Percentiles rank a stretch among this genome's conserved stretches.
phyloP scores from a whole-genome alignment of 176 grass and related monocot genomes.

The Aegilops sharonensis region DNA sequence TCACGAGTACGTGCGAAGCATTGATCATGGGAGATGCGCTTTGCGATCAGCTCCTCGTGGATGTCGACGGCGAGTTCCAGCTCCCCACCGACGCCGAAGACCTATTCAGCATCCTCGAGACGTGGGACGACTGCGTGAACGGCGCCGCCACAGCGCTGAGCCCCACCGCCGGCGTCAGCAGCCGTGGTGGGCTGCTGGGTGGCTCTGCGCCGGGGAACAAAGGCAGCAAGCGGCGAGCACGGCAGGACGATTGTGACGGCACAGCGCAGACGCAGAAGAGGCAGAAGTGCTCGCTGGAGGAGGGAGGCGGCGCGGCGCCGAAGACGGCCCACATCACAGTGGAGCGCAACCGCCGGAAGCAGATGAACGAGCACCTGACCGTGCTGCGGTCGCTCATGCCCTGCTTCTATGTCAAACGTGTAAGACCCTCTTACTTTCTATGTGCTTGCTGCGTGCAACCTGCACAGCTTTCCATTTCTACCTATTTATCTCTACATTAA shows the following conservation, averaged over 20 bases:
- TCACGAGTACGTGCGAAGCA: not conserved
- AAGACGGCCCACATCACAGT: conserved; percentile 69
- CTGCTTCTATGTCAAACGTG: conserved; percentile 75
- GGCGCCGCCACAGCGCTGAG: not conserved
- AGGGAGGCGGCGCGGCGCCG: not conserved
- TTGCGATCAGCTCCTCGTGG: conserved; percentile 47
- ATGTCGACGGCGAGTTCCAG: conserved; percentile 31
- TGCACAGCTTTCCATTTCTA: not conserved
- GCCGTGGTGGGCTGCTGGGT: not conserved
- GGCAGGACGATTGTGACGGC: not conserved
- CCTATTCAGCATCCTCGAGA: conserved; percentile 69
- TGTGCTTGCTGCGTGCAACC: not conserved
- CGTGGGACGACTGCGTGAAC: conserved; percentile 48
- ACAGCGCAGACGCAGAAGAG: conserved; percentile 27
- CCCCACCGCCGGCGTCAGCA: not conserved
- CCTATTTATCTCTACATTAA: not conserved
- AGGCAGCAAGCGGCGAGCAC: not conserved
- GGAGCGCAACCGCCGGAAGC: conserved; percentile 83
- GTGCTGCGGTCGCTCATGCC: conserved; percentile 79
- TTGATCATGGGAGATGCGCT: conserved; percentile 39
- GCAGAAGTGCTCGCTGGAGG: conserved; percentile 10
- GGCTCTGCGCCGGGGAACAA: not conserved
- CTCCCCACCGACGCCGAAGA: conserved; percentile 40
- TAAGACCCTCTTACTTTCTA: conserved; percentile 28
- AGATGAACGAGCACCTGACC: conserved; percentile 76